A percentile compares a stretch with the other conserved stretches of the same genome.
Evolutionary conservation across 345 rosid species (phyloP).

Genomic region (Eucalyptus pauciflora): DNA sequence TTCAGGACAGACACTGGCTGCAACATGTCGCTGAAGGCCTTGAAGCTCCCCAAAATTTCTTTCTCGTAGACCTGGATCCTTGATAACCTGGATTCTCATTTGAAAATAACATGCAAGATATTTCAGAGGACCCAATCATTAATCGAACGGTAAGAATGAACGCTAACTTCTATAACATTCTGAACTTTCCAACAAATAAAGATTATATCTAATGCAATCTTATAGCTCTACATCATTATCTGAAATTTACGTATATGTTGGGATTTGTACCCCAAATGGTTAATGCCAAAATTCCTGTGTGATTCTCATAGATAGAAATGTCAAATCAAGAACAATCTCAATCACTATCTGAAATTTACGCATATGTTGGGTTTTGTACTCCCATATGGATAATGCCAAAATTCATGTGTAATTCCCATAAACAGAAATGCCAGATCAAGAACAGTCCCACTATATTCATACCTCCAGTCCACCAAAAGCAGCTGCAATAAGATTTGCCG

Average conservation of each 20-base stretch:
- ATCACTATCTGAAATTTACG: background rate
- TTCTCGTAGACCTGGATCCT: constrained; percentile 56
- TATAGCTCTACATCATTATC: background rate
- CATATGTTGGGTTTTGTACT: background rate
- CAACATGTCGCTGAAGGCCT: constrained; percentile 48
- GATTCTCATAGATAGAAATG: background rate
- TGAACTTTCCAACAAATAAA: background rate
- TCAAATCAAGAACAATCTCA: background rate
- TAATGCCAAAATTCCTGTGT: background rate
- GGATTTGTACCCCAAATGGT: background rate
- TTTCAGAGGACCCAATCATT: background rate
- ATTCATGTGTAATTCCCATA: background rate
- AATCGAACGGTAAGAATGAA: background rate
- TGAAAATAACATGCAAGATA: background rate
- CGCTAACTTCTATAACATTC: background rate
- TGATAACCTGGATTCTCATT: constrained; percentile 36
- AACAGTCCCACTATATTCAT: background rate
- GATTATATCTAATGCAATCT: background rate
- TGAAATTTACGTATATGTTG: background rate
- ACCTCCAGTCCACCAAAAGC: constrained; percentile 59
- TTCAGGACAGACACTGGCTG: constrained; percentile 25
- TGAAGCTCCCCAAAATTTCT: constrained; percentile 80
- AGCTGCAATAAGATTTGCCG: constrained; percentile 66
- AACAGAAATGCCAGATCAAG: background rate
- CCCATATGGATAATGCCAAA: background rate